A percentile compares a stretch with the other conserved stretches of the same genome.
Evolutionary conservation across 176 grass and related monocot species (phyloP).

Genomic region (Triticum urartu): DNA sequence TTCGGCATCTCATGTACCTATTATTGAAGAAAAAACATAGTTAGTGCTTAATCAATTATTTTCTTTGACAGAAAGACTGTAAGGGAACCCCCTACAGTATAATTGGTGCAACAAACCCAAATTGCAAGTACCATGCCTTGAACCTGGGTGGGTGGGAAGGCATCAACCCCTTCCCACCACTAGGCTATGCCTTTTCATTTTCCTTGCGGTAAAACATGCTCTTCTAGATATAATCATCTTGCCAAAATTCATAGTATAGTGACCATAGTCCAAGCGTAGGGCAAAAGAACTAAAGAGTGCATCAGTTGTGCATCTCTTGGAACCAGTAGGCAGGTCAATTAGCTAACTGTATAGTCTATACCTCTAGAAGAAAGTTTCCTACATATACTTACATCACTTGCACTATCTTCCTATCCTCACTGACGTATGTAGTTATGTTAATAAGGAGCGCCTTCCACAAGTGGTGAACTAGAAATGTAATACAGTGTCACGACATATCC

Average conservation of each 20-base stretch:
- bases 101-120: too few relatives aligned
- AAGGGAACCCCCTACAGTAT: too few relatives aligned
- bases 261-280: not conserved
- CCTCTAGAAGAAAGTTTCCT: constrained; percentile 16
- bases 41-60: not conserved
- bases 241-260: not conserved
- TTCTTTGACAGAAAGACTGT: too few relatives aligned
- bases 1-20: constrained; percentile 97
- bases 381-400: not conserved
- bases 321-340: not conserved
- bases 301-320: not conserved
- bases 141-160: too few relatives aligned
- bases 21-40: not conserved
- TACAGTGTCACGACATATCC: not conserved
- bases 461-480: not conserved
- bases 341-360: not conserved
- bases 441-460: not conserved
- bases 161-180: too few relatives aligned
- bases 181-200: not conserved
- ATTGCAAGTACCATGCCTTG: too few relatives aligned
- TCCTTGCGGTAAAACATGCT: not conserved
- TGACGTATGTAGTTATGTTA: not conserved
- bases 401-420: not conserved
- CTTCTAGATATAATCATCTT: not conserved
- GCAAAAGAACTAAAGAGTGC: not conserved